A percentile compares a stretch with the other conserved stretches of the same genome.
These are phyloP conservation scores for Trametes coccinea DNA, from an alignment of 768 basidiomycete genomes.

Conservation along the genomic window DNA sequence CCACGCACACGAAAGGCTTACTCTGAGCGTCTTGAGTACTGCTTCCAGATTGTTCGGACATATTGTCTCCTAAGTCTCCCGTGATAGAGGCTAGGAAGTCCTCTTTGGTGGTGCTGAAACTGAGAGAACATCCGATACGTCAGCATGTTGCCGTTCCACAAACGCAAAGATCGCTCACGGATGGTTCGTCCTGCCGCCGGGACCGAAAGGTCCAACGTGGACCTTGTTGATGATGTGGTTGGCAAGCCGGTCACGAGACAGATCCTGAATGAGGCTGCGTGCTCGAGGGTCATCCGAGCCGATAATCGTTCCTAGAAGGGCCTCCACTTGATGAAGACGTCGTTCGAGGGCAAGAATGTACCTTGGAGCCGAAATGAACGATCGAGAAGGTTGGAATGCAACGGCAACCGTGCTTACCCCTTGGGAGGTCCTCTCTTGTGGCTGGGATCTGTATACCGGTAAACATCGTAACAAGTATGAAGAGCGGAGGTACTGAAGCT, in stretches of 20 bases:
- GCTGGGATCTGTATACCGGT: constrained; percentile 24
- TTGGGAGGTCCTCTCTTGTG: constrained; percentile 39
- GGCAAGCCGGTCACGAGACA: constrained; percentile 39
- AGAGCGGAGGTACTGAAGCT: not conserved
- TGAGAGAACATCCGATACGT: not conserved
- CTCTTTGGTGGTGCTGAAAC: constrained; percentile 34
- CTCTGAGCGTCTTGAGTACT: constrained; percentile 1
- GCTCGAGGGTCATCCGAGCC: constrained; percentile 42
- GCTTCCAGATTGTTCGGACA: constrained; percentile 15
- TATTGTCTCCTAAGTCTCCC: constrained; percentile 23
- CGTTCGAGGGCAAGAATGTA: constrained; percentile 47
- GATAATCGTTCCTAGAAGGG: constrained; percentile 43
- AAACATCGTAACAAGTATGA: not conserved
- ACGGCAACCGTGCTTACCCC: constrained; percentile 22
- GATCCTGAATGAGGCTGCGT: constrained; percentile 35
- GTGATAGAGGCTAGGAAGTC: constrained; percentile 33
- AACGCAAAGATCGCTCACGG: constrained; percentile 21
- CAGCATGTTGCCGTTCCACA: too few species aligned
- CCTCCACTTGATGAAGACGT: constrained; percentile 45
- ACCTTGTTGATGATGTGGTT: constrained; percentile 41
- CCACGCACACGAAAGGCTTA: not conserved
- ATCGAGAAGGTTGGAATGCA: not conserved
- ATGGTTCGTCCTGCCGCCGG: constrained; percentile 29
- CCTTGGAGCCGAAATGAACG: constrained; percentile 15
- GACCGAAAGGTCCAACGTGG: constrained; percentile 38